Percentiles rank a stretch among this genome's conserved stretches.
These are phyloP conservation scores for Puccinia horiana DNA, from an alignment of 1,284 basidiomycete genomes.

Conservation along the genomic window DNA sequence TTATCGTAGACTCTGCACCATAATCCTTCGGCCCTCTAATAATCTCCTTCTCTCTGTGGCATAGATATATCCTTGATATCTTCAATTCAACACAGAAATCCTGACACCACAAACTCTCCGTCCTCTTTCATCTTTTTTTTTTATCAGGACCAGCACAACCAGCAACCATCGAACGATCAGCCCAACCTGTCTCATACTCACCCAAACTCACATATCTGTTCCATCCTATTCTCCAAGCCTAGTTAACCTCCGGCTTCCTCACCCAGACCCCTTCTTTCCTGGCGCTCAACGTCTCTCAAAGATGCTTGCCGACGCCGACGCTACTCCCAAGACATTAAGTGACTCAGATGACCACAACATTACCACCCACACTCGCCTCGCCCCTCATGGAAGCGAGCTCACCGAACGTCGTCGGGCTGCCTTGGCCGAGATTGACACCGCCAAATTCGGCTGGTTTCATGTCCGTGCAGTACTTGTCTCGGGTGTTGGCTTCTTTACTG, in stretches of 20 bases:
- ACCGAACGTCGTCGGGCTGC: constrained; percentile 67
- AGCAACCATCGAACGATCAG: background rate
- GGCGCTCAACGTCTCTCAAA: background rate
- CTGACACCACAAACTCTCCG: constrained; percentile 15
- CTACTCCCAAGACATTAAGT: background rate
- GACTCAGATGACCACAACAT: constrained; percentile 27
- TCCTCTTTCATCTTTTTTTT: background rate
- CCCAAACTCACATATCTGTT: background rate
- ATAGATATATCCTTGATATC: background rate
- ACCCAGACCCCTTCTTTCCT: background rate
- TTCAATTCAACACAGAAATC: background rate
- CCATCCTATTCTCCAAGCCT: background rate
- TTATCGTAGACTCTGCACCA: background rate
- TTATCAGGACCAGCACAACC: background rate
- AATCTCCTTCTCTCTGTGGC: background rate
- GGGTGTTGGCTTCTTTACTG: constrained; percentile 79
- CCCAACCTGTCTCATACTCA: background rate
- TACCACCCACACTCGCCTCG: constrained; percentile 19
- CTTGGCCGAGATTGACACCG: constrained; percentile 73
- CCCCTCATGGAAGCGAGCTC: constrained; percentile 12
- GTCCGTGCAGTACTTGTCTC: constrained; percentile 72
- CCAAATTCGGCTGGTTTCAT: constrained; percentile 64
- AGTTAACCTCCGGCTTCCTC: background rate
- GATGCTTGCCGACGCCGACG: background rate
- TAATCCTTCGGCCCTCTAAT: background rate